phyloP scores from a whole-genome alignment of 2,329 filamentous ascomycete species.

The Gnomoniopsis sp. region DNA sequence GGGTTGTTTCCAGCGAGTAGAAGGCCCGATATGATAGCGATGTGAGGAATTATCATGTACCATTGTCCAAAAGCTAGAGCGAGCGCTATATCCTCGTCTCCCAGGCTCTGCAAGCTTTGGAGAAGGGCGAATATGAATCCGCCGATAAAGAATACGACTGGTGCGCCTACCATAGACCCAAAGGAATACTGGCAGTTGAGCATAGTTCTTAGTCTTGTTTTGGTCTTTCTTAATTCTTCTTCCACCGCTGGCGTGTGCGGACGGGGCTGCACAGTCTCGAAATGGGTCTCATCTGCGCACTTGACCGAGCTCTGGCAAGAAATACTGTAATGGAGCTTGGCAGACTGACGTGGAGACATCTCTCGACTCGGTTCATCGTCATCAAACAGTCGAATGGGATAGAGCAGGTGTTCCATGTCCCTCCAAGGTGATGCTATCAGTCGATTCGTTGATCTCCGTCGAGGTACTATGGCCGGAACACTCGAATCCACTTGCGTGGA shows the following conservation, averaged over 20 bases:
- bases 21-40: constrained; percentile 24
- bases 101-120: constrained; percentile 19
- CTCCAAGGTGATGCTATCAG: constrained; percentile 22
- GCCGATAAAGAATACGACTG: constrained; percentile 26
- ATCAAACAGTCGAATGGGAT: constrained; percentile 21
- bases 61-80: constrained; percentile 10
- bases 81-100: constrained; percentile 19
- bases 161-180: constrained; percentile 25
- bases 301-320: not conserved
- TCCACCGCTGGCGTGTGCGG: constrained; percentile 8
- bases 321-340: not conserved
- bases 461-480: not conserved
- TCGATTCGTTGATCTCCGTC: not conserved
- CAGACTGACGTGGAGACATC: constrained; percentile 21
- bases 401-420: constrained; percentile 24
- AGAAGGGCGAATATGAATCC: constrained; percentile 24
- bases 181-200: constrained; percentile 25
- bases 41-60: constrained; percentile 25
- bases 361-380: constrained; percentile 14
- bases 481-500: too few relatives aligned
- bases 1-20: constrained; percentile 28
- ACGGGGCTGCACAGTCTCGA: constrained; percentile 9
- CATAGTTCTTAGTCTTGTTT: constrained; percentile 23
- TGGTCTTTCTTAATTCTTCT: constrained; percentile 15
- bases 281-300: constrained; percentile 5